A percentile compares a stretch with the other conserved stretches of the same genome.
phyloP scores from a whole-genome alignment of 1,139 yeast genomes.

The Schwanniomyces etchellsii region DNA sequence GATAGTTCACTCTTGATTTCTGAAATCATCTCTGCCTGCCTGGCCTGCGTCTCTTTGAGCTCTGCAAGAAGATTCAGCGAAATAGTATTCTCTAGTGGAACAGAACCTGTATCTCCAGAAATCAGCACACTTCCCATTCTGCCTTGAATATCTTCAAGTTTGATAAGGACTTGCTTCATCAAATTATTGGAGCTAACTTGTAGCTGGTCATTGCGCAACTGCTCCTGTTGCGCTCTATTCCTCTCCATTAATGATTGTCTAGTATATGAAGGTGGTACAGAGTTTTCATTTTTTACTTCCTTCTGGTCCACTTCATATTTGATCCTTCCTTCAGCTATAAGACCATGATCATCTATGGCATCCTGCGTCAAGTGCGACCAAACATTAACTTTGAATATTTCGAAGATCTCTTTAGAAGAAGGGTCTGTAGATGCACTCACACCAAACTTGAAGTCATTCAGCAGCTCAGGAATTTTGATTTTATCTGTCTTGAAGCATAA shows the following conservation, averaged over 20 bases:
- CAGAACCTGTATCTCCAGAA: slow-evolving; percentile 1
- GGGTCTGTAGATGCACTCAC: slow-evolving; percentile 39
- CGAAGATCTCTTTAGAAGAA: slow-evolving; percentile 49
- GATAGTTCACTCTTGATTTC: slow-evolving; percentile 14
- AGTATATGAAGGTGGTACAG: slow-evolving; percentile 16
- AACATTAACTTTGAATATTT: slow-evolving; percentile 49
- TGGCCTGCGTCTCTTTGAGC: slow-evolving; percentile 12
- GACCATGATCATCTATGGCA: slow-evolving; percentile 53
- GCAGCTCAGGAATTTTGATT: slow-evolving; percentile 29
- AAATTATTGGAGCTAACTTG: slow-evolving; percentile 3
- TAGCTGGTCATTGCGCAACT: slow-evolving; percentile 2
- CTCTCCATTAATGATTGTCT: slow-evolving; percentile 39
- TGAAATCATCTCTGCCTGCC: slow-evolving; percentile 12
- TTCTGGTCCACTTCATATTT: slow-evolving; percentile 14
- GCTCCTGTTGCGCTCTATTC: slow-evolving; percentile 13
- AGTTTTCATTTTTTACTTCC: slow-evolving; percentile 4
- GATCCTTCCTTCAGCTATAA: slow-evolving; percentile 37
- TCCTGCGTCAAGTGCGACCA: slow-evolving; percentile 52
- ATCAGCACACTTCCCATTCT: slow-evolving; percentile 2
- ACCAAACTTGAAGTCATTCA: slow-evolving; percentile 41
- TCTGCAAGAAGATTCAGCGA: too few relatives aligned
- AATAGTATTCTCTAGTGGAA: slow-evolving; percentile 8
- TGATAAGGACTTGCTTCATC: slow-evolving; percentile 1
- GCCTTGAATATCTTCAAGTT: slow-evolving; percentile 6
- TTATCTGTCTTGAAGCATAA: slow-evolving; percentile 62